Evolutionary conservation across 1,139 yeast genomes (phyloP).

Genomic region (Geotrichum aggregatum): DNA sequence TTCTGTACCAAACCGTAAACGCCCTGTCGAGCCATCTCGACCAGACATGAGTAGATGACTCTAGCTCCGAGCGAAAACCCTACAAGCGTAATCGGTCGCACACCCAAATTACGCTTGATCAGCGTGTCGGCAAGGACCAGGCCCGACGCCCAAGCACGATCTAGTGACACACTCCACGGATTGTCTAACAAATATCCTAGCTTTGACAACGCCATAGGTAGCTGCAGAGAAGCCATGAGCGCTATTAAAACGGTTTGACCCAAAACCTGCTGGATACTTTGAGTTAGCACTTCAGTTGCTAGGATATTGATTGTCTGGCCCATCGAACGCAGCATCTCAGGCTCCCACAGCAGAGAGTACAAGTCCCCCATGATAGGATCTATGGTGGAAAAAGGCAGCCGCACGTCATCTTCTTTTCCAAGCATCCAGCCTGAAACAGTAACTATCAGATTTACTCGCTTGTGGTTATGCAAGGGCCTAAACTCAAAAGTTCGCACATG

Average conservation of each 20-base stretch:
- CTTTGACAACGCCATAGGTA: slow-evolving; percentile 88
- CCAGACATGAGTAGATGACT: slow-evolving; percentile 81
- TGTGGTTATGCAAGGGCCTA: slow-evolving; percentile 85
- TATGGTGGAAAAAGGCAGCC: slow-evolving; percentile 91
- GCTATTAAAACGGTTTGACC: slow-evolving; percentile 90
- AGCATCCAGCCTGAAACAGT: slow-evolving; percentile 98
- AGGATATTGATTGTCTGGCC: slow-evolving; percentile 92
- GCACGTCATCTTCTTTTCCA: slow-evolving; percentile 90
- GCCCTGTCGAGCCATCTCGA: slow-evolving; percentile 79
- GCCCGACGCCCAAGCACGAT: slow-evolving; percentile 97
- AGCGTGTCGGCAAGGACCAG: slow-evolving; percentile 85
- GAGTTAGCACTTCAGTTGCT: slow-evolving; percentile 89
- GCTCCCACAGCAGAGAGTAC: slow-evolving; percentile 92
- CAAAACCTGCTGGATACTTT: slow-evolving; percentile 88
- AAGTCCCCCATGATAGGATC: slow-evolving; percentile 98
- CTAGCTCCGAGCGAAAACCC: slow-evolving; percentile 95
- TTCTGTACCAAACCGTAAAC: slow-evolving; percentile 88
- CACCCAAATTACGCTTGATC: slow-evolving; percentile 81
- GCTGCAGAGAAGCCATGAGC: slow-evolving; percentile 89
- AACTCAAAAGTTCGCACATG: slow-evolving; percentile 92
- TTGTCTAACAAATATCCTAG: slow-evolving; percentile 86
- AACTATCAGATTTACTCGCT: slow-evolving; percentile 79
- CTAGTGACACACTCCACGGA: slow-evolving; percentile 96
- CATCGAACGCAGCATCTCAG: slow-evolving; percentile 95
- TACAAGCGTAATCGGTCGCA: slow-evolving; percentile 77